phyloP scores from a whole-genome alignment of 2,329 filamentous ascomycete species.

The Waltergamsia citrina region DNA sequence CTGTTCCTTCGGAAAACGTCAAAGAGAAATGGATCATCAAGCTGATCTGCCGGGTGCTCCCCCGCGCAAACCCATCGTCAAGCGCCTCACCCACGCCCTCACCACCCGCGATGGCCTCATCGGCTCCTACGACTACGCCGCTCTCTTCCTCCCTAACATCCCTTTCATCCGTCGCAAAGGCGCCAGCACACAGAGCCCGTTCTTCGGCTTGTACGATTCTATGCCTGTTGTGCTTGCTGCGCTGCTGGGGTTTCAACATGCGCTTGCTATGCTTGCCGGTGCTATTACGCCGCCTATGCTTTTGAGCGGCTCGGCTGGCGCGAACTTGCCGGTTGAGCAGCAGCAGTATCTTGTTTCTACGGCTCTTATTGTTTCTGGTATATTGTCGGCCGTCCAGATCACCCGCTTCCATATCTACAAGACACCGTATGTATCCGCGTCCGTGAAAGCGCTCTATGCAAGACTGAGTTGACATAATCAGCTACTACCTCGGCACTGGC shows the following conservation, averaged over 20 bases:
- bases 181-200: constrained; percentile 44
- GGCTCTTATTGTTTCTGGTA: constrained; percentile 67
- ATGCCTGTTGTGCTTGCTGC: constrained; percentile 69
- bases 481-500: constrained; percentile 70
- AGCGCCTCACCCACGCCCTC: constrained; percentile 28
- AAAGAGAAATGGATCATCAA: too few species aligned
- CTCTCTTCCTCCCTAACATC: constrained; percentile 73
- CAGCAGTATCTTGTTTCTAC: constrained; percentile 75
- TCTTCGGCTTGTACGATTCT: constrained; percentile 73
- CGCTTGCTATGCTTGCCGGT: constrained; percentile 66
- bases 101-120: constrained; percentile 63
- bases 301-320: constrained; percentile 49
- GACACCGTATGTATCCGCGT: constrained; percentile 36
- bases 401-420: constrained; percentile 64
- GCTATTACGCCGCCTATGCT: constrained; percentile 75
- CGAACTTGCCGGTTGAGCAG: constrained; percentile 49
- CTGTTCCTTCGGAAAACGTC: too few species aligned
- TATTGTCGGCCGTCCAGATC: constrained; percentile 68
- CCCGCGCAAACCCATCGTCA: constrained; percentile 17
- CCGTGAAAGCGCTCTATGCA: constrained; percentile 2
- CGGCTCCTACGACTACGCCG: constrained; percentile 83
- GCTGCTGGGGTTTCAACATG: constrained; percentile 70
- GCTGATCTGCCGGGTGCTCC: constrained; percentile 31
- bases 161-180: constrained; percentile 56
- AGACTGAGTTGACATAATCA: constrained; percentile 15